Conservation (phyloP, 345 rosid species). For the Toxicodendron radicans region DNA sequence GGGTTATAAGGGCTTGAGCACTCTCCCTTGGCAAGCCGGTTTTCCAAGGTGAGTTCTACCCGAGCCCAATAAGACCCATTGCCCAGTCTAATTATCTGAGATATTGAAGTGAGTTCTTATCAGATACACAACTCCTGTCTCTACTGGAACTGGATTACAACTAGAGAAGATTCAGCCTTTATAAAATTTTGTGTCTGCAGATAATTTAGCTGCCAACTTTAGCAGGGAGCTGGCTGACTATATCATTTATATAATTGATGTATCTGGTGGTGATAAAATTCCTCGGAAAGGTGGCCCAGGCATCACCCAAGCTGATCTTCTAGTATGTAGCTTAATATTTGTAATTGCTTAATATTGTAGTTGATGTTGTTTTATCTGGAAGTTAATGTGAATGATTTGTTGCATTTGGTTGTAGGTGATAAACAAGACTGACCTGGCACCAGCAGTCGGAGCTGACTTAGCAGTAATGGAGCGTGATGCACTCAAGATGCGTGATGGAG, state of each 20-base stretch:
- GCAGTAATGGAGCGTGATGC: constrained; percentile 89
- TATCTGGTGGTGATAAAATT: constrained; percentile 90
- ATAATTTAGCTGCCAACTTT: constrained; percentile 95
- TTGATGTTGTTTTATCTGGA: too few species aligned
- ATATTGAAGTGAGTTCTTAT: too few species aligned
- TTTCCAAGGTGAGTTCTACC: too few species aligned
- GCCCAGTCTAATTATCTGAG: too few species aligned
- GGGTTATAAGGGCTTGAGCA: too few species aligned
- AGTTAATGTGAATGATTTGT: not conserved
- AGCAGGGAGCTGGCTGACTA: constrained; percentile 95
- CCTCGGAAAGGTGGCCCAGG: constrained; percentile 99
- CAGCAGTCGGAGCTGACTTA: constrained; percentile 86
- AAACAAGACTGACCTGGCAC: constrained; percentile 94
- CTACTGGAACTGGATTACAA: not conserved
- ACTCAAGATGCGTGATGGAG: constrained; percentile 94
- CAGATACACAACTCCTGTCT: too few species aligned
- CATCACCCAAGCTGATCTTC: constrained; percentile 95
- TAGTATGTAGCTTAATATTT: constrained; percentile 41
- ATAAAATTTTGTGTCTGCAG: constrained; percentile 40
- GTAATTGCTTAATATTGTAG: too few species aligned
- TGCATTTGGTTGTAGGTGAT: constrained; percentile 54
- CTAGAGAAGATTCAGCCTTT: not conserved
- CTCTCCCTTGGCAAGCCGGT: too few species aligned
- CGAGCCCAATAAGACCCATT: too few species aligned
- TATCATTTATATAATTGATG: constrained; percentile 92